phyloP scores from a whole-genome alignment of 768 basidiomycete genomes.

The Arthromyces matolae region DNA sequence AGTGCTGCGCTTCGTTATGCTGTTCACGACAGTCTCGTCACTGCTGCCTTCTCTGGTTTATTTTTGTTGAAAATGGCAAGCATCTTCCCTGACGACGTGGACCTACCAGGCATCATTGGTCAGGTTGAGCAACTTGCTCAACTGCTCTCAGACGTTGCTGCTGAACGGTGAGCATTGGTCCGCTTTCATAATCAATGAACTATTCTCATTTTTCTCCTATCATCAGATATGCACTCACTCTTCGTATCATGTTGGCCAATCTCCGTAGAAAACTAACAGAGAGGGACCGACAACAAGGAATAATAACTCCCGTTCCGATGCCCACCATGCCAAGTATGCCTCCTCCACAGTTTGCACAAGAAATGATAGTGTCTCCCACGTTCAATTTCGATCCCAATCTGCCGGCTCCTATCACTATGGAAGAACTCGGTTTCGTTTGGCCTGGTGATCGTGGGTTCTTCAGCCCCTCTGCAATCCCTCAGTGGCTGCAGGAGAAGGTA shows the following conservation, averaged over 20 bases:
- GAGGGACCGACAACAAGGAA: slow-evolving; percentile 31
- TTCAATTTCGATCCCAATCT: slow-evolving; percentile 47
- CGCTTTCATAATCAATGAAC: not conserved
- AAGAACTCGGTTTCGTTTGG: slow-evolving; percentile 80
- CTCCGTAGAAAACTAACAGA: slow-evolving; percentile 75
- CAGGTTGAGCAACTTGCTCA: slow-evolving; percentile 92
- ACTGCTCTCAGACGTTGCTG: slow-evolving; percentile 87
- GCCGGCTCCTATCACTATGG: slow-evolving; percentile 72
- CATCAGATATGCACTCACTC: slow-evolving; percentile 77
- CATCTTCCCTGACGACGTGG: slow-evolving; percentile 83
- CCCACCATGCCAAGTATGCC: slow-evolving; percentile 38
- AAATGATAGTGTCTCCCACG: slow-evolving; percentile 58
- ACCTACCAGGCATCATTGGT: slow-evolving; percentile 66
- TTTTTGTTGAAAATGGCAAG: slow-evolving; percentile 94
- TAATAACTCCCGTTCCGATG: slow-evolving; percentile 31
- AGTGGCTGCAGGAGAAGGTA: slow-evolving; percentile 91
- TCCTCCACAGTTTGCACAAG: slow-evolving; percentile 49
- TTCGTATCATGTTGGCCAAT: slow-evolving; percentile 92
- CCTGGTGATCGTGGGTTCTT: slow-evolving; percentile 62
- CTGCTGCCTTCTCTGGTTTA: slow-evolving; percentile 85
- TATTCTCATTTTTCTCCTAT: not conserved
- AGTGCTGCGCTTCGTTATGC: slow-evolving; percentile 90
- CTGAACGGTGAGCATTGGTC: slow-evolving; percentile 70
- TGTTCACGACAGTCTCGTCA: slow-evolving; percentile 90
- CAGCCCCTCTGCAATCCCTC: slow-evolving; percentile 78